Evolutionary conservation across 768 basidiomycete species (phyloP), one percentile per base, ranked within the genome.

Genomic region (Trametes villosa): DNA sequence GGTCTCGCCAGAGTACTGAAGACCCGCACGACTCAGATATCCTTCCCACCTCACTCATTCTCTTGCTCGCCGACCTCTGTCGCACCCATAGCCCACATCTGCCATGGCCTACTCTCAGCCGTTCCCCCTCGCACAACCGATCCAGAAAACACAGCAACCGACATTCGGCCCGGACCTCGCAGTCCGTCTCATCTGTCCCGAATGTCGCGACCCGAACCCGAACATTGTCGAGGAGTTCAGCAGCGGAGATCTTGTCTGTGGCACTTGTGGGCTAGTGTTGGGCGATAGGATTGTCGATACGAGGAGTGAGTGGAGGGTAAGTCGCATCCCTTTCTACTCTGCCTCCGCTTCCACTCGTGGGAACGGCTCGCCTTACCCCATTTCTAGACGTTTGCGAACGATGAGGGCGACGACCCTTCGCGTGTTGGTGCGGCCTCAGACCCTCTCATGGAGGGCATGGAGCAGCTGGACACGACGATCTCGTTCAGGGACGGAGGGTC

Each of bases 361-460:
- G 17, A 69, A 44, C 26, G 61, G 49, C 52, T 59, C 61, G n/a
- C 44, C 31, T 66, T 52, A 67, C 71, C 56, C 68, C 44, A 15
- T 64, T 24, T 62, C n/a, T 79, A 98, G 92, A 98, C 97, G 62
- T 99, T 99, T 76, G 97, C 97, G 66, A 97, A 98, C 72, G 96
- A 98, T 69, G 97, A 99, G 80, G 96, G 96, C 63, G 96, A 98
- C 74, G 97, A 99, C 74, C 97, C 97, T 64, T 98, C 97, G 66
- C 97, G 97, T 90, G 97, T 99, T 67, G 97, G 97, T 78, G 95
- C 94, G 55, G 94, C 95, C 44, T 86, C 89, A 20, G 94, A 98
- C 75, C 94, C 96, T 30, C 78, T 96, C 42, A 82, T 98, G 78
- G 94, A 98, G 74, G 95, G 94, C 38, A 89, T 94, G 68, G 96